Base-by-base conservation (phyloP, 2,329 filamentous ascomycete species). In the Zasmidium citrigriseum region DNA sequence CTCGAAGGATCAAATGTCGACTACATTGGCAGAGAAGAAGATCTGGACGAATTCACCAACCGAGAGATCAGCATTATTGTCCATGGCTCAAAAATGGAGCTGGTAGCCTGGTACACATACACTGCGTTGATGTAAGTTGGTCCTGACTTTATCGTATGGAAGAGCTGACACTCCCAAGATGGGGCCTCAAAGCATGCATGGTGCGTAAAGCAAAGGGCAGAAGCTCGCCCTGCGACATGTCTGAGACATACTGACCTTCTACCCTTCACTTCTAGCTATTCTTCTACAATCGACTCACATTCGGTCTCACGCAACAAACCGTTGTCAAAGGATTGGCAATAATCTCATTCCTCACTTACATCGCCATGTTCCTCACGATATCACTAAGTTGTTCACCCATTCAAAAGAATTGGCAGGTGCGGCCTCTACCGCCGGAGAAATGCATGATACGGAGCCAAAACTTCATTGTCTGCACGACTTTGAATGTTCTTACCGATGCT, bases 51-150 rank as follows among this genome's bases (percentile, higher is more conserved):
- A 57, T 55, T 77, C 4, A 71, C 67, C 3, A 29, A 64, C 0
- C 46, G 54, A 0, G 71, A 78, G 5, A 64, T 75, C 3, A 45
- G 57, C 1, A 64, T 72, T 2, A 66, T 74, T 16, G 58, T 55
- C 0, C 55, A 64, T n/a, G 76, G 76, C 1, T 76, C 73, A 0
- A 76, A 75, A 20, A 64, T 76, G 4, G 65, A 78, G 49, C 64
- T 78, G 11, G 57, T 70, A 0, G 76, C 75, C 0, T 78, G 76
- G 77, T 78, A 67, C 23, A 60, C 59, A 38, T 66, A 66, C 44
- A 60, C 49, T 1, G 55, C 55, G 1, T 54, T 64, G 5, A 60
- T 64, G 54, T 64, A 46, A 58, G 49, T 25, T 12, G 9, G 20
- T 18, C 14, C 22, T 29, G 12, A n/a, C n/a, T n/a, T n/a, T n/a